Evolutionary conservation across 2,329 filamentous ascomycete genomes (phyloP).

Genomic region (Grosmannia serpens): DNA sequence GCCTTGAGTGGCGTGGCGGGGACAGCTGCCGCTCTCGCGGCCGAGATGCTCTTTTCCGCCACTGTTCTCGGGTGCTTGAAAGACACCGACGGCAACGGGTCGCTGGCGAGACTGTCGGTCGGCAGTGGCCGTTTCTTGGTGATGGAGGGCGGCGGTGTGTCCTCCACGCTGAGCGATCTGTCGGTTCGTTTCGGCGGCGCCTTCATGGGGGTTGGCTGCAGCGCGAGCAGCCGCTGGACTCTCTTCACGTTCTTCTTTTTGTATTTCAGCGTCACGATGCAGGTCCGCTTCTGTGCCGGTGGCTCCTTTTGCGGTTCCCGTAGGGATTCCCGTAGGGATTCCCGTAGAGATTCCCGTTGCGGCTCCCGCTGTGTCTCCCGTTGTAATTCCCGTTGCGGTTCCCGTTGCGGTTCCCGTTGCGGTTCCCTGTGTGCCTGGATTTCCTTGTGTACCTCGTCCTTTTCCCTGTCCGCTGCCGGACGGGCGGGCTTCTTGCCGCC

Average conservation of each 20-base stretch:
- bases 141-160: conserved; percentile 21
- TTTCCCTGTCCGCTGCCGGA: conserved; percentile 12
- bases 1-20: conserved; percentile 41
- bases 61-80: conserved; percentile 22
- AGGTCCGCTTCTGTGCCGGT: not conserved
- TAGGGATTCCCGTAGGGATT: not conserved
- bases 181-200: conserved; percentile 25
- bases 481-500: conserved; percentile 24
- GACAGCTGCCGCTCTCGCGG: conserved; percentile 17
- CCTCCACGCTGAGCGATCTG: conserved; percentile 30
- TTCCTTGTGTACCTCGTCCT: not conserved
- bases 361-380: conserved; percentile 1
- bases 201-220: conserved; percentile 27
- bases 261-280: conserved; percentile 36
- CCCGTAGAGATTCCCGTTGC: not conserved
- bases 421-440: not conserved
- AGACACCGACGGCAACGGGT: conserved; percentile 18
- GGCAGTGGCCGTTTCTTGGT: conserved; percentile 39
- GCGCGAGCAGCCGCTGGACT: conserved; percentile 33
- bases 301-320: not conserved
- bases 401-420: not conserved
- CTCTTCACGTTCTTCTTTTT: conserved; percentile 34
- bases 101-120: conserved; percentile 15
- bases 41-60: conserved; percentile 25
- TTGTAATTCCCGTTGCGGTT: conserved; percentile 7